Base-by-base conservation (phyloP, 2,329 filamentous ascomycete species). In the Setomelanomma holmii region DNA sequence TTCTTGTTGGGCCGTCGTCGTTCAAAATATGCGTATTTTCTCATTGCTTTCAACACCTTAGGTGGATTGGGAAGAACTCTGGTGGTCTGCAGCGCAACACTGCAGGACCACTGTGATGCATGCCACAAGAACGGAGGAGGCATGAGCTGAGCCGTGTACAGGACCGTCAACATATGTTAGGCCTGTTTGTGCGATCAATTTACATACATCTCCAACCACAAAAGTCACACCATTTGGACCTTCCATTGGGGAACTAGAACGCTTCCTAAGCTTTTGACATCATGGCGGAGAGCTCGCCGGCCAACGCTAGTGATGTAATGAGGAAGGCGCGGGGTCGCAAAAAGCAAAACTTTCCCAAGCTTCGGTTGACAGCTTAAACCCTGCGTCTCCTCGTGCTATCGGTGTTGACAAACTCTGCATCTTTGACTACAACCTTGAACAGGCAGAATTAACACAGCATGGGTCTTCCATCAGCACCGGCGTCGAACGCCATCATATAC, bases 401-500 rank as follows among this genome's bases (percentile, higher is more conserved):
- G 27, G 10, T 30, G 27, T 30, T 30, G 34, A 22, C 42, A 33
- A 51, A 45, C 40, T 45, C 41, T 48, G 51, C 48, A 47, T 46
- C 45, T 42, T 33, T 20, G 38, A 51, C 45, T 30, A 39, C 35
- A 38, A 43, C 23, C 40, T 38, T 22, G 35, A 42, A 54, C 36
- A 34, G 21, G 45, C 19, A 48, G 44, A 44, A 23, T 47, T 33
- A 7, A 27, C n/a, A 12, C 40, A 58, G 36, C 41, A 95, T 93
- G 90, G 89, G 89, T 17, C 83, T 87, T 62, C 89, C 89, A 52
- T 93, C 90, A 1, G 85, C 80, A 49, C 78, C 84, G 82, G 89
- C 89, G 70, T 93, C 90, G 24, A 92, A 93, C 79, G 89, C 89
- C 80, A 81, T 93, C 72, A 88, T 95, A 71, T 93, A 93, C 71